These are phyloP conservation scores for Tylopilus vinaceipallidus DNA, from an alignment of 768 basidiomycete genomes.

Conservation along the genomic window DNA sequence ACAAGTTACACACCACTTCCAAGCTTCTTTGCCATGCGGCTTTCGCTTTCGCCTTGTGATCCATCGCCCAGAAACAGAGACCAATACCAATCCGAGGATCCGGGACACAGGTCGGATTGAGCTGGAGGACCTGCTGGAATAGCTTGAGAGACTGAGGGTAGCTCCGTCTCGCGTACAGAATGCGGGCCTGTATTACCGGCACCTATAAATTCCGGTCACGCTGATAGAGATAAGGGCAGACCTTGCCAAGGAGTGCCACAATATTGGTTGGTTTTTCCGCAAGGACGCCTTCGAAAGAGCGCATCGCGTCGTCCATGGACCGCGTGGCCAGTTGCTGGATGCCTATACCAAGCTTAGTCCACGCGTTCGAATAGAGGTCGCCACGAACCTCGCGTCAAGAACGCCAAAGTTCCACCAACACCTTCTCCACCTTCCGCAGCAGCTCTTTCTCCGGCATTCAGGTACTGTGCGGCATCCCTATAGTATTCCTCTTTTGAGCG, in stretches of 20 bases:
- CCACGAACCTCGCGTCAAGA: constrained; percentile 64
- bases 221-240: constrained; percentile 24
- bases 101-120: constrained; percentile 77
- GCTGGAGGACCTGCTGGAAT: constrained; percentile 81
- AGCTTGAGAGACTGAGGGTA: constrained; percentile 77
- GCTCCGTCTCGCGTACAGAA: constrained; percentile 76
- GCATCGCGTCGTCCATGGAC: constrained; percentile 77
- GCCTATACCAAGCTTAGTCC: constrained; percentile 42
- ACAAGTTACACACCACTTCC: constrained; percentile 63
- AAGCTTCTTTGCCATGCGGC: constrained; percentile 89
- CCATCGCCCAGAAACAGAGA: constrained; percentile 88
- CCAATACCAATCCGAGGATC: constrained; percentile 97
- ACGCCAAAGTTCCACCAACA: constrained; percentile 53
- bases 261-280: constrained; percentile 79
- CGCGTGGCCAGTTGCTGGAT: constrained; percentile 80
- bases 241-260: constrained; percentile 86
- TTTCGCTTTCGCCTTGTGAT: constrained; percentile 77
- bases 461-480: constrained; percentile 62
- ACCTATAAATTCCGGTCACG: constrained; percentile 1
- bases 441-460: constrained; percentile 60
- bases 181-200: constrained; percentile 58
- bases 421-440: constrained; percentile 59
- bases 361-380: not conserved
- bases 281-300: constrained; percentile 80
- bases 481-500: constrained; percentile 69